Conservation (phyloP, 2,329 filamentous ascomycete genomes). For the Xylaria sp. region DNA sequence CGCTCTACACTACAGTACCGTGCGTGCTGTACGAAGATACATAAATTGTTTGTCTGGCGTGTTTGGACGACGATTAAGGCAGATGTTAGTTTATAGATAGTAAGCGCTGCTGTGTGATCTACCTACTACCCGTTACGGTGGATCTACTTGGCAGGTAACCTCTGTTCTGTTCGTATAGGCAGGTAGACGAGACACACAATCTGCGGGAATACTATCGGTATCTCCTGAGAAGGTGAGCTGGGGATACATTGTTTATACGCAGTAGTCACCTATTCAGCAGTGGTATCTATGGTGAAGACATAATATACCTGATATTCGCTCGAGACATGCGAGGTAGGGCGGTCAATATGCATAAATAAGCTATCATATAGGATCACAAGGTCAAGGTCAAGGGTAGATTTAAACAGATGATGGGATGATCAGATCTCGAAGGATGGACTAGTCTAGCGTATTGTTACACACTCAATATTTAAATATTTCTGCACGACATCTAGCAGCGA, state of each 20-base stretch:
- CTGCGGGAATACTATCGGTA: neutral
- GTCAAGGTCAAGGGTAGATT: conserved; percentile 2
- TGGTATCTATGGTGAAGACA: neutral
- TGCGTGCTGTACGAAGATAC: neutral
- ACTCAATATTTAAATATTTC: conserved; percentile 18
- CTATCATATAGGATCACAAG: conserved; percentile 21
- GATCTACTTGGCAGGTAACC: conserved; percentile 1
- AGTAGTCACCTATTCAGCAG: neutral
- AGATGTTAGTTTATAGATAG: conserved; percentile 12
- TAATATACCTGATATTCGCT: neutral
- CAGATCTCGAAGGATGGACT: conserved; percentile 19
- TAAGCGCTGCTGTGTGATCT: conserved; percentile 26
- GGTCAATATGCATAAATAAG: conserved; percentile 30
- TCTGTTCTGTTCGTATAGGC: conserved; percentile 14
- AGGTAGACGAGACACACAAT: conserved; percentile 10
- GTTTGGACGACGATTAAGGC: conserved; percentile 6
- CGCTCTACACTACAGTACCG: conserved; percentile 16
- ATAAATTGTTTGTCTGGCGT: conserved; percentile 20
- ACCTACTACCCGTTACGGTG: conserved; percentile 3
- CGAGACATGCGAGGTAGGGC: conserved; percentile 22
- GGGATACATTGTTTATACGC: neutral
- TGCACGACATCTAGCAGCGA: conserved; percentile 35
- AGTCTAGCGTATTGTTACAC: conserved; percentile 17
- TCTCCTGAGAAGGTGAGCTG: neutral
- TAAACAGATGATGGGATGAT: conserved; percentile 16